Evolutionary conservation across 192 early-diverging fungal genomes (phyloP), one percentile per base, ranked within the genome.

Genomic region (Linnemannia exigua): DNA sequence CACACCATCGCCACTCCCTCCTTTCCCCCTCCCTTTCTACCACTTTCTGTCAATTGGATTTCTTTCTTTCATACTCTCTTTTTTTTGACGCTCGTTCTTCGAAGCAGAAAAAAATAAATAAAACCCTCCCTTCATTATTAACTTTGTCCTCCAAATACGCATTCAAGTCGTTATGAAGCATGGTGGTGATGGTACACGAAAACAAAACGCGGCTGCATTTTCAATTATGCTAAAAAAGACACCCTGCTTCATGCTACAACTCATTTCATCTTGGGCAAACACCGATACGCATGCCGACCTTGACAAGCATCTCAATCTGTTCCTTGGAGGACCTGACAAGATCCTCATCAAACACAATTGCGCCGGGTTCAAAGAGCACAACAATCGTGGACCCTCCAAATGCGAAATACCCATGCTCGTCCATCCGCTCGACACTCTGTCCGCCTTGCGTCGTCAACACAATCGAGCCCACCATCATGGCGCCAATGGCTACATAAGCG

Each of bases 401-500:
- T 0, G 92, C 91, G 81, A 96, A 97, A 77, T 95, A 95, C 46
- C 96, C 96, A 61, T 93, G 90, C 81, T 97, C 96, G 77, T 97
- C 96, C 82, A 85, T 90, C 52, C 96, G 79, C 73, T 90, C 84
- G 5, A 93, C 88, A 3, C 79, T 31, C 38, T 83, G 71, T n/a
- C 70, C 77, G 19, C 25, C 77, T 44, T 90, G 41, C 15, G 88
- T 89, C 1, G 95, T 96, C 37, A 94, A 67, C 12, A 92, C 79
- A 52, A 95, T 95, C 16, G 93, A 94, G 17, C 96, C 96, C 5
- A 97, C 95, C 93, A 97, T 92, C 95, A 97, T 96, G 33, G 95
- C 95, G 19, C 96, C 96, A 73, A 97, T 92, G 69, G 89, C 87
- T 0, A 94, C 91, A 88, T 90, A 90, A 0, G 94, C 93, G 4